Conservation (phyloP, 1,284 basidiomycete genomes). For the Golubevia sp. region DNA sequence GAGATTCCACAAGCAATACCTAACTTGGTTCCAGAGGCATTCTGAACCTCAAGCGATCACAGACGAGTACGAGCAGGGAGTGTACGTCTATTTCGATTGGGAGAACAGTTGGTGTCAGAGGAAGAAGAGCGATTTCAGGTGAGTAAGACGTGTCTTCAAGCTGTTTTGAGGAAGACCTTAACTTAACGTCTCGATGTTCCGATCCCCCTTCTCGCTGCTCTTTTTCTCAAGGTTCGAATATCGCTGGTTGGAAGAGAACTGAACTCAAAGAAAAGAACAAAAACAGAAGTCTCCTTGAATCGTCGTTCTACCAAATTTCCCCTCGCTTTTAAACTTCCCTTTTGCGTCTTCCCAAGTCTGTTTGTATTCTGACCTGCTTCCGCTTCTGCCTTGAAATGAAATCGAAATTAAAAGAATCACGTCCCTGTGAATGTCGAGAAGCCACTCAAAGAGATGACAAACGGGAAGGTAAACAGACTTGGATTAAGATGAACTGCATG, state of each 20-base stretch:
- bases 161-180: no score
- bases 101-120: slow-evolving; percentile 82
- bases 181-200: neutral
- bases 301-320: no score
- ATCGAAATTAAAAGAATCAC: neutral
- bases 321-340: no score
- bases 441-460: no score
- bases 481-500: no score
- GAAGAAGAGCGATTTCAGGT: slow-evolving; percentile 97
- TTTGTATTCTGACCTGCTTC: neutral
- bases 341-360: no score
- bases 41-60: slow-evolving; percentile 99
- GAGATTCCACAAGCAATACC: slow-evolving; percentile 99
- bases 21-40: slow-evolving; percentile 99
- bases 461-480: no score
- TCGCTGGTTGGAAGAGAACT: slow-evolving; percentile 57
- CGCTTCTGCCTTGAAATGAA: neutral
- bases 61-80: slow-evolving; percentile 98
- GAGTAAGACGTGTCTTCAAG: no score
- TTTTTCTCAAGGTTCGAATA: slow-evolving; percentile 39
- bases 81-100: slow-evolving; percentile 65
- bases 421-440: no score
- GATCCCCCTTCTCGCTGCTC: no score
- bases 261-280: no score
- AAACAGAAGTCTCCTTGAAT: no score